Base-by-base conservation (phyloP, 805 yeast species). In the Lachancea quebecensis region DNA sequence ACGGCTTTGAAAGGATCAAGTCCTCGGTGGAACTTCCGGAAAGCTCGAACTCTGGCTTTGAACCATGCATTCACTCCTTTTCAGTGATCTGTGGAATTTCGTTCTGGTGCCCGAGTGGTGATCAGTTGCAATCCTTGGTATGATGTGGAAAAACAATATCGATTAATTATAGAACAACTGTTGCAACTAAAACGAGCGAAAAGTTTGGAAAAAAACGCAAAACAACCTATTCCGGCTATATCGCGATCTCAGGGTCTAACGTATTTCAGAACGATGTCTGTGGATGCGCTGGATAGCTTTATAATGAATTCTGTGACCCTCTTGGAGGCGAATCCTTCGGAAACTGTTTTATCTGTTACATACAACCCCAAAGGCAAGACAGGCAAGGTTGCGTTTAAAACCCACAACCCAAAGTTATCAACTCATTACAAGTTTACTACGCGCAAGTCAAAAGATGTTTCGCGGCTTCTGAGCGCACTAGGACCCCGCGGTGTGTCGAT, bases 361-460 rank as follows among this genome's bases (percentile, higher is more conserved):
- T 72, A 71, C 55, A 63, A 68, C 12, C 44, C 41, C 32, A 46
- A 51, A 31, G 52, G 48, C 18, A 54, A 54, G 15, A 56, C 30
- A 10, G 36, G 47, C 5, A 38, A 40, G 9, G 66, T 60, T 2
- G 39, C 58, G 7, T 77, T 84, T 61, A 85, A 83, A 58, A 73
- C 84, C 0, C 81, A 65, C 53, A 88, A 86, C 58, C 75, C 89
- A 2, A 72, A 67, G 14, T 68, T 78, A 14, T 90, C 90, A 7
- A 71, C 79, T 35, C 73, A 81, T 48, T 74, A 81, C 62, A 73
- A 71, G 49, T 78, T 72, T 58, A 71, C 69, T 48, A 79, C 91
- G 1, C 67, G 68, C 50, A 81, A 82, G 52, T 65, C 73, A 39
- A 86, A 87, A 59, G 95, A 88, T 61, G 74, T 89, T 38, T 79